Conservation (phyloP, 805 yeast species). For the Komagataella kurtzmanii region DNA sequence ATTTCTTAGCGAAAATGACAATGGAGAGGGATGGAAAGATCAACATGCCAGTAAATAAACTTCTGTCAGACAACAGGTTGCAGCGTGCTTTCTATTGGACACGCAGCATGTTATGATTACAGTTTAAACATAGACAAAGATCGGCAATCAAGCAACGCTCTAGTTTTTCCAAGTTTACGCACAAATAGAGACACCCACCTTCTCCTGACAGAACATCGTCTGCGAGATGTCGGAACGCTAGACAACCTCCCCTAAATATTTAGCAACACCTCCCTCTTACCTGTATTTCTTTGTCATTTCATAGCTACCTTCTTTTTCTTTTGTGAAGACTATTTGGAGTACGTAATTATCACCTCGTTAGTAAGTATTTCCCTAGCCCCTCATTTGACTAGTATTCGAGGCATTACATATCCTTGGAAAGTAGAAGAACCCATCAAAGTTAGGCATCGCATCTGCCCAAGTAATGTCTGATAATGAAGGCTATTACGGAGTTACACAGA, state of each 20-base stretch:
- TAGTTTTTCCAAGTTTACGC: too few species aligned
- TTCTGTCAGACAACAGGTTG: background rate
- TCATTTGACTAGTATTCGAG: background rate
- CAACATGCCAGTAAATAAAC: background rate
- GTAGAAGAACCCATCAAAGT: background rate
- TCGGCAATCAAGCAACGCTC: too few species aligned
- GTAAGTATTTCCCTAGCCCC: background rate
- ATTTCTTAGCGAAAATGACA: background rate
- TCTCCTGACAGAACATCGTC: background rate
- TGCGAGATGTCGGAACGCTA: background rate
- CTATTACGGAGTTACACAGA: constrained; percentile 47
- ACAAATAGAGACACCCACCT: too few species aligned
- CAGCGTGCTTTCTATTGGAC: too few species aligned
- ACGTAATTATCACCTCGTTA: too few species aligned
- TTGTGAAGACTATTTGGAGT: too few species aligned
- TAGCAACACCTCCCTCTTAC: background rate
- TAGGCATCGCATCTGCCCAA: background rate
- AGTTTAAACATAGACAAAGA: too few species aligned
- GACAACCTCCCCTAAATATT: background rate
- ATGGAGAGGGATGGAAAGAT: background rate
- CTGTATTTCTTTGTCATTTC: too few species aligned
- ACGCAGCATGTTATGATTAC: too few species aligned
- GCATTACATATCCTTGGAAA: background rate
- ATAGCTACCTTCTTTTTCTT: too few species aligned
- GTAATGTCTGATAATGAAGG: constrained; percentile 17